Base-by-base conservation (phyloP, 768 basidiomycete species). In the Pulveroboletus sp. region DNA sequence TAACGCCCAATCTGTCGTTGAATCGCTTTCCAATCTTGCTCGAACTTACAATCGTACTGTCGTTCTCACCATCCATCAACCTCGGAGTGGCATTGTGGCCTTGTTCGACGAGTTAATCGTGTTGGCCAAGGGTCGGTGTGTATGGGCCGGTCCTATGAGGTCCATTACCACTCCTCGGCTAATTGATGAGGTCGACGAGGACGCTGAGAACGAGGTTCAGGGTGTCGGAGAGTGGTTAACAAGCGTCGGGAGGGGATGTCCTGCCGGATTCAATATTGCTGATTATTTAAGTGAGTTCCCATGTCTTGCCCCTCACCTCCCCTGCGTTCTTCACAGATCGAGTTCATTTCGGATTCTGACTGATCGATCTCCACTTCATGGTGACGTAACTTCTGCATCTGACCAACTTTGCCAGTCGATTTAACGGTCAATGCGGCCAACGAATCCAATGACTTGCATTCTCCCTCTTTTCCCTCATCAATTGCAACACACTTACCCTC, bases 31-130 rank as follows among this genome's bases (percentile, higher is more conserved):
- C 2, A 84, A 86, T 14, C 78, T 98, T 21, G 92, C 94, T 5
- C 74, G 82, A 27, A 81, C 86, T 58, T 98, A 93, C 69, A 92
- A 94, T 56, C 85, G 95, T 31, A 98, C 94, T 0, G 91, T 98
- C 44, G 77, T 98, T 50, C 96, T 98, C 72, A 98, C 95, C 0
- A 98, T 99, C 49, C 96, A 99, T 61, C 96, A 98, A 67, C 96
- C 95, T 13, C 84, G 95, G 44, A 93, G 91, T 66, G 97, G 97
- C 69, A 98, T 99, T 58, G 94, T 98, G 13, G 84, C 92, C 0
- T 73, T 99, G 11, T 98, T 99, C 57, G 95, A 99, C 64, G 86
- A 94, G 54, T 76, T 99, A 28, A 68, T 98, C 3, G 73, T 98
- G 3, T 76, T 99, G 15, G 90, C 90, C 0, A 77, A 80, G 44